phyloP scores from a whole-genome alignment of 441 rosid genomes.

The Omphalea diandra region DNA sequence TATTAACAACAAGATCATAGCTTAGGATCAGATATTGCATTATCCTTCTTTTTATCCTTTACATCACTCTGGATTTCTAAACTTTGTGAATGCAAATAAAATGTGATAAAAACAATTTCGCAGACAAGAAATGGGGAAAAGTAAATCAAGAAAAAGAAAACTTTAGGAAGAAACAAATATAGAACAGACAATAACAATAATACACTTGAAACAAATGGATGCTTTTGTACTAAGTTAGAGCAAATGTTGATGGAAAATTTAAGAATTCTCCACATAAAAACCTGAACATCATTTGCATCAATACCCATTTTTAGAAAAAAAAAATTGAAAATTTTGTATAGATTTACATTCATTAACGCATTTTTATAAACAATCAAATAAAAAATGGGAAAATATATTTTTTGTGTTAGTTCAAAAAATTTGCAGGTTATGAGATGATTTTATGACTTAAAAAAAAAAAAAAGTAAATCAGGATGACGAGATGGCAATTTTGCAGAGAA shows the following conservation, averaged over 20 bases:
- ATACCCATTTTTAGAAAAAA: slow-evolving; percentile 46
- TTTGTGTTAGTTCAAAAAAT: too few species aligned
- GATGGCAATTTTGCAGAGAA: slow-evolving; percentile 18
- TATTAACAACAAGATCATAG: slow-evolving; percentile 11
- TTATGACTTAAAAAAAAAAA: too few species aligned
- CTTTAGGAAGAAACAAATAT: slow-evolving; percentile 50
- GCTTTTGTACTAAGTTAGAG: slow-evolving; percentile 37
- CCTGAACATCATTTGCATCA: slow-evolving; percentile 39
- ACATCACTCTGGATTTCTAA: slow-evolving; percentile 11
- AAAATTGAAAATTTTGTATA: background rate
- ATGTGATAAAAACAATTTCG: slow-evolving; percentile 29
- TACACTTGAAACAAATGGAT: slow-evolving; percentile 45
- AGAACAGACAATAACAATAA: slow-evolving; percentile 35
- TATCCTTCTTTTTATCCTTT: slow-evolving; percentile 16
- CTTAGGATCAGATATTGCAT: slow-evolving; percentile 7
- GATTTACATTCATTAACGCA: background rate
- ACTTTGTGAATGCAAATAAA: slow-evolving; percentile 26
- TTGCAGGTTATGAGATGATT: too few species aligned
- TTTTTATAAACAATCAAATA: too few species aligned
- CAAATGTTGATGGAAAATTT: slow-evolving; percentile 32
- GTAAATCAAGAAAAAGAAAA: slow-evolving; percentile 54
- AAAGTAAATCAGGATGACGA: too few species aligned
- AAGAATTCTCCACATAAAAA: slow-evolving; percentile 38
- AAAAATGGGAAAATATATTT: too few species aligned
- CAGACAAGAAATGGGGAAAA: slow-evolving; percentile 46